Percentiles rank a stretch among this genome's conserved stretches.
phyloP scores from a whole-genome alignment of 2,329 filamentous ascomycete genomes.

The Ophiognomonia clavigignenti-juglandacearum region DNA sequence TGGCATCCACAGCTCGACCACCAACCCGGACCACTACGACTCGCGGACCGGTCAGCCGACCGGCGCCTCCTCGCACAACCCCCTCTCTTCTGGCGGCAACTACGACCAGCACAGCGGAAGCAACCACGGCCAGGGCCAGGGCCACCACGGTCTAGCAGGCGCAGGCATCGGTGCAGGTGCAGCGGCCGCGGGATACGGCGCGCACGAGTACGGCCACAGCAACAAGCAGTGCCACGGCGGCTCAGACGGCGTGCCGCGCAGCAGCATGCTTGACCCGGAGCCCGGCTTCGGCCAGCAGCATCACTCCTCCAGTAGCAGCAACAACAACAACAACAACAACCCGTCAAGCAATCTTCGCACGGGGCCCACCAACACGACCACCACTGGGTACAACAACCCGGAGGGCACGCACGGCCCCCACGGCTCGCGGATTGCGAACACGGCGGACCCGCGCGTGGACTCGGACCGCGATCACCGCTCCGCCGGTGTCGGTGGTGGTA shows the following conservation, averaged over 20 bases:
- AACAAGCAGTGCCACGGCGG: slow-evolving; percentile 5
- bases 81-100: slow-evolving; percentile 5
- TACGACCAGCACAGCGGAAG: no score
- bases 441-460: slow-evolving; percentile 32
- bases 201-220: slow-evolving; percentile 9
- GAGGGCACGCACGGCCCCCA: slow-evolving; percentile 28
- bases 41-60: slow-evolving; percentile 3
- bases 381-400: slow-evolving; percentile 26
- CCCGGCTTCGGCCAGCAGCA: not conserved
- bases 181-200: slow-evolving; percentile 15
- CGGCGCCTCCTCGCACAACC: no score
- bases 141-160: not conserved
- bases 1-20: slow-evolving; percentile 2
- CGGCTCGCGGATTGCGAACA: slow-evolving; percentile 30
- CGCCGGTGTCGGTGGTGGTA: no score
- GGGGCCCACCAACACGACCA: no score
- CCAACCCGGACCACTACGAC: slow-evolving; percentile 4
- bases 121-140: slow-evolving; percentile 10
- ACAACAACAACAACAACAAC: slow-evolving; percentile 28
- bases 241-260: slow-evolving; percentile 6
- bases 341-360: slow-evolving; percentile 45
- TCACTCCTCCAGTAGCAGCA: not conserved
- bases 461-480: no score
- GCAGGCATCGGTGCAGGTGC: not conserved
- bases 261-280: slow-evolving; percentile 15